Evolutionary conservation across 2,329 filamentous ascomycete genomes (phyloP), one percentile per base, ranked within the genome.

Genomic region (Diaporthe velutina): DNA sequence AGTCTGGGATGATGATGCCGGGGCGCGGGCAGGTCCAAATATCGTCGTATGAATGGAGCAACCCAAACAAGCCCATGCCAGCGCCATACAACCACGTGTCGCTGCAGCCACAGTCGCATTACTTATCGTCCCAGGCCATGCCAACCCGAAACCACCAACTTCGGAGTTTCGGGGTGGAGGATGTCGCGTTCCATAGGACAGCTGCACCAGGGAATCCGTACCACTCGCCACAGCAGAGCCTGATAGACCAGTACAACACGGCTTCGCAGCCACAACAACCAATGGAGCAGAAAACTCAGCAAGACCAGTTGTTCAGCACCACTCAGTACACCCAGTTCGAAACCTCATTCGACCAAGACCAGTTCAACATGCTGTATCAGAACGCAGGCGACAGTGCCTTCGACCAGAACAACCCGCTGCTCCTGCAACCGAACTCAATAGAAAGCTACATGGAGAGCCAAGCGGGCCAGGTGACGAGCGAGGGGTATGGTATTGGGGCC

Each of bases 11-110:
- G 4, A 82, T 79, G 74, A 75, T 74, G 30, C 76, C 79, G 6
- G 76, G 61, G 19, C 73, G 70, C 40, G 57, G 40, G 9, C 70
- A 72, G 70, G 17, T 67, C 5, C 80, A 80, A 70, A 78, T 79
- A 35, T 83, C 83, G 19, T 78, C 81, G 10, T 84, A 83, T 73
- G 82, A 83, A 33, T 82, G 81, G 75, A 77, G 77, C 48, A 82
- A 83, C 75, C 81, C 82, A 4, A 81, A 80, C 25, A 84, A 84
- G 78, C 82, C 82, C n/a, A 76, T 83, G 72, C 80, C 84, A n/a
- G 78, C 79, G 33, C 81, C 81, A 25, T 88, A 87, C 77, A 83
- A 80, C 70, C 75, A 81, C 33, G 66, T 76, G 40, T 30, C 42
- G 6, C n/a, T 76, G 8, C 48, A 71, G 50, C 60, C 71, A 42